phyloP scores from a whole-genome alignment of 768 basidiomycete genomes.

The Chalciporus pseudorubinellus region DNA sequence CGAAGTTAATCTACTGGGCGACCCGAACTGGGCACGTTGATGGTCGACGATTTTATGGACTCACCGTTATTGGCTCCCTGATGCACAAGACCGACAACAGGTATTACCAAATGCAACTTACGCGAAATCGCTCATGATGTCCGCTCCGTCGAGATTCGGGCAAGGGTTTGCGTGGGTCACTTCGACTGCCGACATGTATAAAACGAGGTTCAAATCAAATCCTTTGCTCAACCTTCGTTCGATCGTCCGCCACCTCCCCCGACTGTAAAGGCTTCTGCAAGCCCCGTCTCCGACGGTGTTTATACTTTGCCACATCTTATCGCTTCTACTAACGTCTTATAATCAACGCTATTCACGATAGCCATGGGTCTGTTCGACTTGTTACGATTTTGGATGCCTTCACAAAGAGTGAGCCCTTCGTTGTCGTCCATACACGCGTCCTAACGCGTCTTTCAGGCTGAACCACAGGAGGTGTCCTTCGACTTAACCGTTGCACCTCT shows the following conservation, averaged over 20 bases:
- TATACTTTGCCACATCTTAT: slow-evolving; percentile 15
- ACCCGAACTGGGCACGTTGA: slow-evolving; percentile 7
- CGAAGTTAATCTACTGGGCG: background rate
- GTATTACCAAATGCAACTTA: slow-evolving; percentile 11
- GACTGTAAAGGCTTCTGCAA: slow-evolving; percentile 18
- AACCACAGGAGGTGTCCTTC: slow-evolving; percentile 40
- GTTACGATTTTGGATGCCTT: slow-evolving; percentile 18
- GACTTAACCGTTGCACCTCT: slow-evolving; percentile 33
- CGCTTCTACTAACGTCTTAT: slow-evolving; percentile 18
- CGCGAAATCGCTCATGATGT: slow-evolving; percentile 23
- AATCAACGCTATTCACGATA: slow-evolving; percentile 22
- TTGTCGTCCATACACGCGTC: background rate
- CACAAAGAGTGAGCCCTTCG: slow-evolving; percentile 24
- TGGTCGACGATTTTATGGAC: slow-evolving; percentile 1
- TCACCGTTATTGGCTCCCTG: background rate
- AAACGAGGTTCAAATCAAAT: slow-evolving; percentile 10
- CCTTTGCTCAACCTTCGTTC: slow-evolving; percentile 20
- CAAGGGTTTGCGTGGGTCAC: background rate
- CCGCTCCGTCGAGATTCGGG: slow-evolving; percentile 19
- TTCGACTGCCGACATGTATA: slow-evolving; percentile 24
- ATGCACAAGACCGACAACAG: background rate
- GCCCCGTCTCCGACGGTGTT: slow-evolving; percentile 16
- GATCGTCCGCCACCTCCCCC: slow-evolving; percentile 11
- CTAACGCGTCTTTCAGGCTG: slow-evolving; percentile 23
- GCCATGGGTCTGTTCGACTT: slow-evolving; percentile 27